phyloP scores from a whole-genome alignment of 108 stramenopile species.

The Hondaea fermentalgiana region DNA sequence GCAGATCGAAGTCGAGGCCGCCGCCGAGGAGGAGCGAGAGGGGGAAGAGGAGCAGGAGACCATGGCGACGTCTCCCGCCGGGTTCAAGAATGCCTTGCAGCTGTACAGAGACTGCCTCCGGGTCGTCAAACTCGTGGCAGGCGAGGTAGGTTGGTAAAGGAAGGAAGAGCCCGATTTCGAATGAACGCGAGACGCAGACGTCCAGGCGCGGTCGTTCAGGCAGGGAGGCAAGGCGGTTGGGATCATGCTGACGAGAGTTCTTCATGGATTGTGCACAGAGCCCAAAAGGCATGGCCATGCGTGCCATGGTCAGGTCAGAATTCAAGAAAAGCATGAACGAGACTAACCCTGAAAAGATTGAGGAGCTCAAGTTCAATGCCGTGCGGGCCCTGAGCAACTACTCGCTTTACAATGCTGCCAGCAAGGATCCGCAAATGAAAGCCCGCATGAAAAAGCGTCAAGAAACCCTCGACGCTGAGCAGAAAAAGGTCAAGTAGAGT shows the following conservation, averaged over 20 bases:
- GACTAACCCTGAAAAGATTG: background rate
- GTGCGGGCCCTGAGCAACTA: slow-evolving; percentile 18
- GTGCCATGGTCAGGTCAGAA: background rate
- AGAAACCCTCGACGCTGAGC: background rate
- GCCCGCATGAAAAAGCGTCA: background rate
- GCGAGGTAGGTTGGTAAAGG: background rate
- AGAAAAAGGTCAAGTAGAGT: background rate
- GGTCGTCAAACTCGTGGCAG: background rate
- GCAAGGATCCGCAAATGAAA: background rate
- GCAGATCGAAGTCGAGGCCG: background rate
- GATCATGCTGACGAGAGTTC: no score
- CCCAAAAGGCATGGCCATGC: background rate
- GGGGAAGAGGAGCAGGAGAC: background rate
- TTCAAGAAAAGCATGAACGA: background rate
- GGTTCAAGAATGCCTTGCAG: background rate
- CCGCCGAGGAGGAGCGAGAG: background rate
- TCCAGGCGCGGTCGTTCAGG: background rate
- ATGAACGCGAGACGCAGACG: background rate
- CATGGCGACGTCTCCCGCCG: background rate
- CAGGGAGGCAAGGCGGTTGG: background rate
- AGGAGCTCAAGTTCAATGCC: slow-evolving; percentile 10
- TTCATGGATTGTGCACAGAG: background rate
- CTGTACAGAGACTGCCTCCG: slow-evolving; percentile 16
- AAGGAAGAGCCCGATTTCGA: background rate
- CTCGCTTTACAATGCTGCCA: background rate